Percentiles rank a stretch among this genome's conserved stretches.
Evolutionary conservation across 371 early-diverging fungal genomes (phyloP).

Genomic region (Apophysomyces sp.): DNA sequence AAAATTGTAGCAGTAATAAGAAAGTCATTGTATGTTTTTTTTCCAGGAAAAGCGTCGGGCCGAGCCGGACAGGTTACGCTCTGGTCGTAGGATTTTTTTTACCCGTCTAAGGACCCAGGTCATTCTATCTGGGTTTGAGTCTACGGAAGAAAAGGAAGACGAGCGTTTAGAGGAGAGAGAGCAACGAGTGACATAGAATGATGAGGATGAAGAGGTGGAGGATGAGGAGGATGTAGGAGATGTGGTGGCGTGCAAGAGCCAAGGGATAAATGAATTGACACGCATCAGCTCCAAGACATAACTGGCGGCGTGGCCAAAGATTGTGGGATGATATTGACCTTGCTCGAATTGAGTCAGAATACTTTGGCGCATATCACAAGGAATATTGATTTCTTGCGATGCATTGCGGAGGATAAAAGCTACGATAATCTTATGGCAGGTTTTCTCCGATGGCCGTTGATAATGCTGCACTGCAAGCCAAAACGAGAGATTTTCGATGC

Average conservation of each 20-base stretch:
- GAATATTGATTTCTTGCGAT: slow-evolving; percentile 46
- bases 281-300: slow-evolving; percentile 37
- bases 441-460: slow-evolving; percentile 13
- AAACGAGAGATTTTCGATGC: slow-evolving; percentile 36
- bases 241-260: background rate
- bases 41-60: background rate
- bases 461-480: slow-evolving; percentile 34
- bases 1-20: too few species aligned
- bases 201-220: background rate
- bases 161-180: background rate
- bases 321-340: slow-evolving; percentile 35
- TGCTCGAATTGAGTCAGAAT: slow-evolving; percentile 23
- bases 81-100: background rate
- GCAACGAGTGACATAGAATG: background rate
- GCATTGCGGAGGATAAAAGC: slow-evolving; percentile 31
- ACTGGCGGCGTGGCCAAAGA: slow-evolving; percentile 28
- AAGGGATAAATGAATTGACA: slow-evolving; percentile 41
- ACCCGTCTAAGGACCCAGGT: background rate
- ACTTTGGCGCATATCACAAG: slow-evolving; percentile 30
- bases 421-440: slow-evolving; percentile 27
- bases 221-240: background rate
- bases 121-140: background rate
- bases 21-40: background rate
- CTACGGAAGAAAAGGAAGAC: background rate
- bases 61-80: background rate